Percentiles rank a stretch among this genome's conserved stretches.
Conservation (phyloP, 2,329 filamentous ascomycete genomes). For the Cyanodermella asteris region DNA sequence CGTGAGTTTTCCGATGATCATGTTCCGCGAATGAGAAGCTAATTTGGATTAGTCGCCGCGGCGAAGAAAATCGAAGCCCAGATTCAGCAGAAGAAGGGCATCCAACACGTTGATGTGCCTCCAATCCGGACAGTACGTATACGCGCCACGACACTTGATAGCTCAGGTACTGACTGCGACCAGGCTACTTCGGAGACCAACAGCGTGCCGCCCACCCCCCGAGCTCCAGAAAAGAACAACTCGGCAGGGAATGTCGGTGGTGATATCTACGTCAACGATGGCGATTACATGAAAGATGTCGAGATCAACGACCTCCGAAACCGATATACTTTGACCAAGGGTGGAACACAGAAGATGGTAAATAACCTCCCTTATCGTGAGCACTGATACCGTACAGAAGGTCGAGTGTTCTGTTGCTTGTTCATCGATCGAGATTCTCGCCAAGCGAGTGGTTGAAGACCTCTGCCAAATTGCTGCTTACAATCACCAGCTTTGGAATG, state of each 20-base stretch:
- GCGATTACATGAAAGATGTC: constrained; percentile 96
- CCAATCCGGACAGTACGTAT: constrained; percentile 46
- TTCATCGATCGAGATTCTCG: constrained; percentile 18
- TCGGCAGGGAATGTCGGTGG: constrained; percentile 51
- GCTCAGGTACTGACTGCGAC: too few species aligned
- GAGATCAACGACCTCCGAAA: constrained; percentile 97
- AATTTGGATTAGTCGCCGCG: constrained; percentile 43
- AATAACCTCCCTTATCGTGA: constrained; percentile 54
- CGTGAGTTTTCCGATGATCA: constrained; percentile 25
- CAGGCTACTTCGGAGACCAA: constrained; percentile 28
- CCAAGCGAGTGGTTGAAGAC: constrained; percentile 40
- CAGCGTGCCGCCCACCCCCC: constrained; percentile 32
- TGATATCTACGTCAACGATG: constrained; percentile 85
- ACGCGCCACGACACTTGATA: too few species aligned
- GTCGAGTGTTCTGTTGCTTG: constrained; percentile 16
- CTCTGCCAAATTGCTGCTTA: too few species aligned
- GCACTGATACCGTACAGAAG: constrained; percentile 38
- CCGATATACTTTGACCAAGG: constrained; percentile 90
- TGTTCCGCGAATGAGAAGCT: constrained; percentile 2
- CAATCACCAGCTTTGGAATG: constrained; percentile 41
- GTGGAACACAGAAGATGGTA: constrained; percentile 98
- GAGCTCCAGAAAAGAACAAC: too few species aligned
- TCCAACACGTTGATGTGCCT: constrained; percentile 76
- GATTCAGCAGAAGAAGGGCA: constrained; percentile 66
- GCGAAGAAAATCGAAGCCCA: constrained; percentile 73